These are phyloP conservation scores for Solioccasus polychromus DNA, from an alignment of 768 basidiomycete species.

Conservation along the genomic window DNA sequence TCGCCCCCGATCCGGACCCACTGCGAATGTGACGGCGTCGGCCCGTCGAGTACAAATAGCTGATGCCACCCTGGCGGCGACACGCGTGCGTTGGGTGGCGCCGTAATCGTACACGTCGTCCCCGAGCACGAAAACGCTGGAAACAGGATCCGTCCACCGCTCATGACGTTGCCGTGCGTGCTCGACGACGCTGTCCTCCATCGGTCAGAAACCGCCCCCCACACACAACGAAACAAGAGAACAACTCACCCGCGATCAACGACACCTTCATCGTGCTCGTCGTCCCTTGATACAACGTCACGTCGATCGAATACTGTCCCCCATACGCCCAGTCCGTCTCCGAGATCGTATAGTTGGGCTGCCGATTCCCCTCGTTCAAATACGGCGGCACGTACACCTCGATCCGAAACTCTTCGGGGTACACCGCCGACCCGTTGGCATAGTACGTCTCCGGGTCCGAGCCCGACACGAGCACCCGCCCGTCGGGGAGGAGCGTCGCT, in stretches of 20 bases:
- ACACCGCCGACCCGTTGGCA: constrained; percentile 37
- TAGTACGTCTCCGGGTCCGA: constrained; percentile 63
- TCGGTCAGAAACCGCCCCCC: too few species aligned
- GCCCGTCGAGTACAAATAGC: constrained; percentile 73
- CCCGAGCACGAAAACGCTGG: constrained; percentile 69
- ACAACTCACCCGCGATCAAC: constrained; percentile 57
- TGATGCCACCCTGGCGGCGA: constrained; percentile 78
- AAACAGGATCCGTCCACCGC: constrained; percentile 65
- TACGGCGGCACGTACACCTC: constrained; percentile 89
- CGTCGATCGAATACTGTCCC: constrained; percentile 50
- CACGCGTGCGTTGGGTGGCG: constrained; percentile 66
- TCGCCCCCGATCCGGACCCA: constrained; percentile 83
- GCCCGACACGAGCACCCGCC: constrained; percentile 71
- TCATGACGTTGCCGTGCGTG: constrained; percentile 76
- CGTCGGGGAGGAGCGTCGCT: constrained; percentile 71
- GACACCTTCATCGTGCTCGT: constrained; percentile 54
- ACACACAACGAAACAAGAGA: neutral
- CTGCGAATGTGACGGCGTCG: constrained; percentile 69
- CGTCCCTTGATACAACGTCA: constrained; percentile 38
- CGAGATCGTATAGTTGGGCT: constrained; percentile 59
- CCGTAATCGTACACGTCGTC: constrained; percentile 71
- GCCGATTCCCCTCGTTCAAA: constrained; percentile 56
- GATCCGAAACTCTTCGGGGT: constrained; percentile 75
- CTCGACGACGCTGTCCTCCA: constrained; percentile 70
- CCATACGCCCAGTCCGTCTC: constrained; percentile 64